Percentiles rank a stretch among this genome's conserved stretches.
Evolutionary conservation across 148 eudicot genomes (phyloP).

Genomic region (Camellia lanceoleosa): DNA sequence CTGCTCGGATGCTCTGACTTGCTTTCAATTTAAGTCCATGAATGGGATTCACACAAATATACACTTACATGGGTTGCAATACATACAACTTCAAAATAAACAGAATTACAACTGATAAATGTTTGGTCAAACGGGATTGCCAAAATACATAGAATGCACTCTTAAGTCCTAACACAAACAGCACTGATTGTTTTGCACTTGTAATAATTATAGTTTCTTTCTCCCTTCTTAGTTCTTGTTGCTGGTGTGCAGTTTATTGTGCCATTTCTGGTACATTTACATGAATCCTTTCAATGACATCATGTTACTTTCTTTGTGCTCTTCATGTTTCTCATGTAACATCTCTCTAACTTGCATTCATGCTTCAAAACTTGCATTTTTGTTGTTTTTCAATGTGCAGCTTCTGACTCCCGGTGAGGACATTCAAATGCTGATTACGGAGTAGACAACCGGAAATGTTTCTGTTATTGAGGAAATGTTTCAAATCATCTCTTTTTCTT

Average conservation of each 20-base stretch:
- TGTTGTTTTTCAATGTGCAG: constrained; percentile 30
- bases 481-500: background rate
- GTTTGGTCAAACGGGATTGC: no score
- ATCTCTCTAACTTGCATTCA: background rate
- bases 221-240: background rate
- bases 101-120: no score
- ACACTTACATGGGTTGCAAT: no score
- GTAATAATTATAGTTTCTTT: background rate
- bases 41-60: no score
- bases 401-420: constrained; percentile 48
- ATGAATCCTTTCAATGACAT: background rate
- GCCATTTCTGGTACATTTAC: background rate
- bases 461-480: background rate
- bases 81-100: no score
- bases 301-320: background rate
- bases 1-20: no score
- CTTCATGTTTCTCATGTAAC: background rate
- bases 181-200: background rate
- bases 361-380: background rate
- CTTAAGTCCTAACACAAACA: no score
- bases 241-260: constrained; percentile 1
- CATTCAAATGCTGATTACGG: constrained; percentile 54
- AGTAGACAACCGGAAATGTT: constrained; percentile 25
- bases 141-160: no score
- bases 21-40: no score